Conservation (phyloP, 2,329 filamentous ascomycete species). For the Pseudogymnoascus sp. region DNA sequence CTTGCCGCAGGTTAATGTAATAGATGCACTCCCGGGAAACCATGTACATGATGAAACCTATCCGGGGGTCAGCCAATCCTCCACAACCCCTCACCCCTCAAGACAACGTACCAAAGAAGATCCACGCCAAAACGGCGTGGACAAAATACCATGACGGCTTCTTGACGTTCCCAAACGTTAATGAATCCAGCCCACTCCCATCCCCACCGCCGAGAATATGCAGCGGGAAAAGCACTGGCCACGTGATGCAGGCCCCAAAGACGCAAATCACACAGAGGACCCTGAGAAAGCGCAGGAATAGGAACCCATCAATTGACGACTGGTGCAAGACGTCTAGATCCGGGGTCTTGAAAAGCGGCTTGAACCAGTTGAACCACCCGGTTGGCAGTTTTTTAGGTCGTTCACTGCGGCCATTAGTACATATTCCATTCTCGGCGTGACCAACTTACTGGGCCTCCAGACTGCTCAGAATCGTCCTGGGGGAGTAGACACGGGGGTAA, state of each 20-base stretch:
- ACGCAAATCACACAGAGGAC: constrained; percentile 53
- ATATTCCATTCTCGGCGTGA: background rate
- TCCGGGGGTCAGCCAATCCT: background rate
- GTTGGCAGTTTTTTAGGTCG: constrained; percentile 24
- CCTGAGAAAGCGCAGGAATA: constrained; percentile 60
- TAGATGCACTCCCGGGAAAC: constrained; percentile 60
- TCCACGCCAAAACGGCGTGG: constrained; percentile 54
- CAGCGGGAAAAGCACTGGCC: constrained; percentile 58
- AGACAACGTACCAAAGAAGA: constrained; percentile 44
- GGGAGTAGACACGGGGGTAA: constrained; percentile 47
- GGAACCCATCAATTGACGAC: constrained; percentile 58
- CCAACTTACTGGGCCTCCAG: constrained; percentile 41
- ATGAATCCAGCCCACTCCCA: constrained; percentile 47
- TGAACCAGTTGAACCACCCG: constrained; percentile 32
- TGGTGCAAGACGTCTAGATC: constrained; percentile 48
- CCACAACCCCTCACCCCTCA: background rate
- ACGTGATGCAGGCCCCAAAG: constrained; percentile 55
- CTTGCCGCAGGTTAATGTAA: constrained; percentile 63
- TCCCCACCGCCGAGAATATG: constrained; percentile 53
- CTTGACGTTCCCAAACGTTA: constrained; percentile 53
- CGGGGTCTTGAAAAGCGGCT: constrained; percentile 28
- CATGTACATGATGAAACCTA: constrained; percentile 56
- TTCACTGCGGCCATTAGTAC: constrained; percentile 23
- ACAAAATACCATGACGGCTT: constrained; percentile 49
- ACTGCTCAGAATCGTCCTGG: constrained; percentile 44